phyloP scores from a whole-genome alignment of 306 rosid genomes.

The Heteromeles arbutifolia region DNA sequence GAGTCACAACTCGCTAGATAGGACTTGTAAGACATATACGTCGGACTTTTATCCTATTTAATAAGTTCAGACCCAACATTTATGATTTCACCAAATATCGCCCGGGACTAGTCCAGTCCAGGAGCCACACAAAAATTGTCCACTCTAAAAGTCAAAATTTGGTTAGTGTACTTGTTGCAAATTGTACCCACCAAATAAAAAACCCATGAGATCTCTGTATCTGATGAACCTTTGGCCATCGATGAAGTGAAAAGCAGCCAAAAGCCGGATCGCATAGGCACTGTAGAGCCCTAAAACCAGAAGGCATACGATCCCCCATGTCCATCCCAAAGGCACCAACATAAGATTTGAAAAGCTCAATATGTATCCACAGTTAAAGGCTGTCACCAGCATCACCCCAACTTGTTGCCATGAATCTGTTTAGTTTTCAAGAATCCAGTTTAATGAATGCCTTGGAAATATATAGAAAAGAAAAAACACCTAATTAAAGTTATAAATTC shows the following conservation, averaged over 20 bases:
- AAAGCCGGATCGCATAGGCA: slow-evolving; percentile 56
- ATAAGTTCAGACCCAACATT: too few species aligned
- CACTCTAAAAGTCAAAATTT: background rate
- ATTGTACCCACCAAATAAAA: slow-evolving; percentile 26
- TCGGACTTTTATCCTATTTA: too few species aligned
- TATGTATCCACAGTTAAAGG: slow-evolving; percentile 53
- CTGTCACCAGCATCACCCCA: slow-evolving; percentile 44
- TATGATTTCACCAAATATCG: too few species aligned
- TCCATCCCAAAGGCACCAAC: slow-evolving; percentile 58
- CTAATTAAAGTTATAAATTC: too few species aligned
- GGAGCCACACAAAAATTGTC: too few species aligned
- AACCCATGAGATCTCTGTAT: slow-evolving; percentile 66
- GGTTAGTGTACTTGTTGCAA: background rate
- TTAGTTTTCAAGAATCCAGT: background rate
- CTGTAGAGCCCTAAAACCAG: slow-evolving; percentile 41
- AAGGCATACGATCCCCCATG: slow-evolving; percentile 46
- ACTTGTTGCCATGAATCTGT: slow-evolving; percentile 69
- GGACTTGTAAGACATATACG: too few species aligned
- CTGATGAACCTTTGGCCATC: slow-evolving; percentile 55
- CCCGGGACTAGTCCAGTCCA: too few species aligned
- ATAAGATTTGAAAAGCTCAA: slow-evolving; percentile 44
- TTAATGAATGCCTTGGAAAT: background rate
- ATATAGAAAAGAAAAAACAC: background rate
- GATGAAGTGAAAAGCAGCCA: slow-evolving; percentile 54
- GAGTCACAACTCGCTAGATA: too few species aligned